These are phyloP conservation scores for Trichomonascaceae sp. DNA, from an alignment of 1,139 yeast species.

Conservation along the genomic window DNA sequence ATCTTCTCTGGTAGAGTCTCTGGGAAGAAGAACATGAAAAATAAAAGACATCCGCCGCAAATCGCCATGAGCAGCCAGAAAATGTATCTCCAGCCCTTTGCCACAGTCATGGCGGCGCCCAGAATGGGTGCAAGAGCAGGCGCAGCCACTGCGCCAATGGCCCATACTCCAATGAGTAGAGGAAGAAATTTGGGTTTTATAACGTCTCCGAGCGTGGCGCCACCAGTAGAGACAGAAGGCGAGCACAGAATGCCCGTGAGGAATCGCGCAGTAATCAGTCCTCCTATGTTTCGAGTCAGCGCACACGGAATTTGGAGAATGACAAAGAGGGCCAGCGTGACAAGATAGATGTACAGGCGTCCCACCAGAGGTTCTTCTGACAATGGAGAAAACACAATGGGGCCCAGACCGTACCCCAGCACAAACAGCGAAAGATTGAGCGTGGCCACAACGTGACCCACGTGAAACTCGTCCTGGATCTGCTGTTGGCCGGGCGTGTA, in stretches of 20 bases:
- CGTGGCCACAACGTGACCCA: constrained; percentile 32
- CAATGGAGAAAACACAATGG: constrained; percentile 41
- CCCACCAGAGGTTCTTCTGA: constrained; percentile 40
- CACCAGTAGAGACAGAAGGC: constrained; percentile 79
- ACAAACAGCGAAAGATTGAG: constrained; percentile 43
- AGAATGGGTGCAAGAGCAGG: constrained; percentile 55
- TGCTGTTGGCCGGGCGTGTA: constrained; percentile 42
- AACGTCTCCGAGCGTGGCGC: constrained; percentile 67
- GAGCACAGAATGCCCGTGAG: constrained; percentile 69
- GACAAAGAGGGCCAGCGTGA: constrained; percentile 39
- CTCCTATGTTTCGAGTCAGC: constrained; percentile 35
- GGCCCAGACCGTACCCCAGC: constrained; percentile 43
- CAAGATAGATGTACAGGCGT: constrained; percentile 37
- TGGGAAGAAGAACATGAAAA: constrained; percentile 30
- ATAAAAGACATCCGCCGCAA: constrained; percentile 26
- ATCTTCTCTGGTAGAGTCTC: constrained; percentile 38
- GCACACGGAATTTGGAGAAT: constrained; percentile 38
- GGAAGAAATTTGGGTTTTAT: constrained; percentile 10
- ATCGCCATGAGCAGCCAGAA: constrained; percentile 33
- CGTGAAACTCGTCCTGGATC: constrained; percentile 32
- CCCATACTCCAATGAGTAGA: constrained; percentile 34
- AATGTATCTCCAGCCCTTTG: constrained; percentile 19
- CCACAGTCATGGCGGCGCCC: constrained; percentile 40
- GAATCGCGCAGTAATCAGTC: constrained; percentile 49
- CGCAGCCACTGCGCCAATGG: constrained; percentile 42